phyloP scores from a whole-genome alignment of 768 basidiomycete species.

The Tylopilus sp. region DNA sequence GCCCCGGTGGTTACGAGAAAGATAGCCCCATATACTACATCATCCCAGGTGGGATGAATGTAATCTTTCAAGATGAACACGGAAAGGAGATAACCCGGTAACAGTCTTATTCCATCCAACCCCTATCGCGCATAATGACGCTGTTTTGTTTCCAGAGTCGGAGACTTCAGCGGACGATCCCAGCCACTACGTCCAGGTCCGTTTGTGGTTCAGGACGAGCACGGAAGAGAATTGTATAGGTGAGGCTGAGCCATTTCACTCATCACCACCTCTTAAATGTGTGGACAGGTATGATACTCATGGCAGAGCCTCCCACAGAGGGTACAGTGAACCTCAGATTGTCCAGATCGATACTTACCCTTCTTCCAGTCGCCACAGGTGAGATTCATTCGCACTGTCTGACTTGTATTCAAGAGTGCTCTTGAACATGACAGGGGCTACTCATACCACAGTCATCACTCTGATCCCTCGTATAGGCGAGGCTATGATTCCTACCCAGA shows the following conservation, averaged over 20 bases:
- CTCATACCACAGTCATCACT: constrained; percentile 20
- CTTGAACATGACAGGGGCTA: constrained; percentile 24
- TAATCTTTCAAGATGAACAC: constrained; percentile 64
- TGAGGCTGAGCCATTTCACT: constrained; percentile 18
- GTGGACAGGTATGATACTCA: constrained; percentile 25
- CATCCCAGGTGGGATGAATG: constrained; percentile 60
- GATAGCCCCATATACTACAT: constrained; percentile 50
- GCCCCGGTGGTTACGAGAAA: constrained; percentile 15
- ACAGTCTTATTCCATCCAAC: background rate
- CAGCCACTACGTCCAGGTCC: constrained; percentile 35
- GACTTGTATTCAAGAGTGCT: constrained; percentile 7
- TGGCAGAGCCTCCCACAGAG: constrained; percentile 22
- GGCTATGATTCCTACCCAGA: constrained; percentile 20
- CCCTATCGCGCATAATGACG: background rate
- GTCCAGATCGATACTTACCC: constrained; percentile 23
- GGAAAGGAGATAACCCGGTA: constrained; percentile 66
- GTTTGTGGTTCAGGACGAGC: constrained; percentile 56
- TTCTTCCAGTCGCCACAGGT: constrained; percentile 18
- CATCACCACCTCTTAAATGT: background rate
- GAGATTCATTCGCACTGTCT: constrained; percentile 1
- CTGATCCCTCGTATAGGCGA: constrained; percentile 24
- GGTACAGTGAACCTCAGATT: constrained; percentile 26
- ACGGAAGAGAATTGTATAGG: constrained; percentile 59
- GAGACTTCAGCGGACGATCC: constrained; percentile 41
- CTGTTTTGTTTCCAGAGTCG: constrained; percentile 39